A percentile compares a stretch with the other conserved stretches of the same genome.
Conservation (phyloP, 1,284 basidiomycete genomes). For the Ganoderma multipileum region DNA sequence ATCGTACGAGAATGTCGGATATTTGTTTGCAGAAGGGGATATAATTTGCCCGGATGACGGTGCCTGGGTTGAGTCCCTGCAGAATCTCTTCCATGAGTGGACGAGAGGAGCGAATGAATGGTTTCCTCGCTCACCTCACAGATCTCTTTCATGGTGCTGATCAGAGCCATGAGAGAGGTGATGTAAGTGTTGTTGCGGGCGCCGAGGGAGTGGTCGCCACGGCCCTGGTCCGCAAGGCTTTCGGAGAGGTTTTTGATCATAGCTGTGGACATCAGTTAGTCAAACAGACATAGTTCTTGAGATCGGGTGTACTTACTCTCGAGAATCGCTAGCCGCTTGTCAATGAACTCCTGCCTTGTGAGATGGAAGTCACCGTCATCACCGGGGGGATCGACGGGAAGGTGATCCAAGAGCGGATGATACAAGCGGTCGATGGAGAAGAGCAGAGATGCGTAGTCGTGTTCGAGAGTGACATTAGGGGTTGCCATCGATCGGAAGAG, state of each 20-base stretch:
- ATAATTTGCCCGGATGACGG: conserved; percentile 9
- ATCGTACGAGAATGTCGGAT: conserved; percentile 17
- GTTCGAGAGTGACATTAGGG: conserved; percentile 59
- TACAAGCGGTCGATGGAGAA: conserved; percentile 59
- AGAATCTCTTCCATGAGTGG: not conserved
- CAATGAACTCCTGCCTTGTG: conserved; percentile 32
- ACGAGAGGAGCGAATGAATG: not conserved
- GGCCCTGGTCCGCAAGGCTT: conserved; percentile 20
- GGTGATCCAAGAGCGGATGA: conserved; percentile 55
- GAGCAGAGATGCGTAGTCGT: conserved; percentile 61
- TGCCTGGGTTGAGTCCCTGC: conserved; percentile 2
- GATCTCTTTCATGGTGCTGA: conserved; percentile 36
- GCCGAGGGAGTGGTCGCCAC: conserved; percentile 15
- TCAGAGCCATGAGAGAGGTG: conserved; percentile 31
- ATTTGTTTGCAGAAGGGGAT: conserved; percentile 22
- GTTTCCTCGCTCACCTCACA: conserved; percentile 26
- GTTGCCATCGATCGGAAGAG: conserved; percentile 66
- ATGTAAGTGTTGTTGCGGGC: conserved; percentile 32
- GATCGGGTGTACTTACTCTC: conserved; percentile 31
- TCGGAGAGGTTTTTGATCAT: conserved; percentile 35
- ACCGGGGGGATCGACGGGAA: conserved; percentile 32
- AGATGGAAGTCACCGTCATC: conserved; percentile 33
- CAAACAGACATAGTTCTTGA: not conserved
- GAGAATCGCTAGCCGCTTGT: conserved; percentile 33
- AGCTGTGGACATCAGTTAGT: conserved; percentile 17